Percentiles rank a stretch among this genome's conserved stretches.
phyloP scores from a whole-genome alignment of 1,139 yeast genomes.

The Protomyces gravidus region DNA sequence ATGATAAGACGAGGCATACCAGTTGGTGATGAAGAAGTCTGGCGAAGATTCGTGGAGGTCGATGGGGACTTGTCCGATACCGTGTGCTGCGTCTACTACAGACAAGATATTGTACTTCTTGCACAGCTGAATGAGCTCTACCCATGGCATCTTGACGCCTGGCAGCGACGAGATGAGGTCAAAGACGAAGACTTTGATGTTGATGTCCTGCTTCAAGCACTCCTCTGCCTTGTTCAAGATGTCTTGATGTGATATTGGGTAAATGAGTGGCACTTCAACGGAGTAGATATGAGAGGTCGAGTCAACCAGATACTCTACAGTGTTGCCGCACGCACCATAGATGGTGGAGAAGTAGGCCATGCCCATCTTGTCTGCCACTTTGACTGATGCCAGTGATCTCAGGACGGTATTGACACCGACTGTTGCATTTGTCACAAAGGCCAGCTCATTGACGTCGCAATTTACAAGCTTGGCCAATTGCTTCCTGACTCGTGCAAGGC shows the following conservation, averaged over 20 bases:
- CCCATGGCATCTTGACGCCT: slow-evolving; percentile 57
- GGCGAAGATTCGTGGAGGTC: slow-evolving; percentile 50
- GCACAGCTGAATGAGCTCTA: slow-evolving; percentile 49
- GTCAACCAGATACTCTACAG: slow-evolving; percentile 49
- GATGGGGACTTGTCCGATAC: slow-evolving; percentile 54
- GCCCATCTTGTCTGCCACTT: slow-evolving; percentile 51
- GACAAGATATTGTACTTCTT: slow-evolving; percentile 50
- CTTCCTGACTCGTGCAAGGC: slow-evolving; percentile 36
- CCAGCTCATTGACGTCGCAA: slow-evolving; percentile 47
- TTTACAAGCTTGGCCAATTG: slow-evolving; percentile 45
- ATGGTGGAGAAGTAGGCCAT: slow-evolving; percentile 52
- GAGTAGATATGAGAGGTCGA: slow-evolving; percentile 44
- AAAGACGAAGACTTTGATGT: slow-evolving; percentile 50
- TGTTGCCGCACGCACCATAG: slow-evolving; percentile 57
- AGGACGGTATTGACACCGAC: slow-evolving; percentile 57
- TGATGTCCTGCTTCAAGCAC: slow-evolving; percentile 38
- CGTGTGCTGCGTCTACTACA: slow-evolving; percentile 70
- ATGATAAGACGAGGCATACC: slow-evolving; percentile 38
- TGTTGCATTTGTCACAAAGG: slow-evolving; percentile 58
- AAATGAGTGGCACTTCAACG: slow-evolving; percentile 45
- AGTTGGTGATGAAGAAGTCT: slow-evolving; percentile 59
- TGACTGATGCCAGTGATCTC: slow-evolving; percentile 43
- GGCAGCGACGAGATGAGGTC: slow-evolving; percentile 66
- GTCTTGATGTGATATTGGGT: slow-evolving; percentile 51
- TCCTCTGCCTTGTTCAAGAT: slow-evolving; percentile 46